Conservation (phyloP, 2,329 filamentous ascomycete species). For the Coniosporium tulheliwenetii region DNA sequence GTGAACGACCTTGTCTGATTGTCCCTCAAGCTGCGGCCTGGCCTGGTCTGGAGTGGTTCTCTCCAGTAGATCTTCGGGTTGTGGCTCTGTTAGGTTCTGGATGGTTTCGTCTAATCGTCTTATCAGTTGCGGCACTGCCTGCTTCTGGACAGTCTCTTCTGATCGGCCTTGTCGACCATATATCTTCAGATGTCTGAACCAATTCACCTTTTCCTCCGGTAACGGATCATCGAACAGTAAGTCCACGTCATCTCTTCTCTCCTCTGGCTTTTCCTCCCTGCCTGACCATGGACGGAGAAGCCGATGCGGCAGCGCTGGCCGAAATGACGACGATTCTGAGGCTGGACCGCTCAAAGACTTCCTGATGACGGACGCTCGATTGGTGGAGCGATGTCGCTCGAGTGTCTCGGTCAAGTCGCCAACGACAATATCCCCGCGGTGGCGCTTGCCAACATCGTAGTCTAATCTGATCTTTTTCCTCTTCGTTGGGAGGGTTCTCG, state of each 20-base stretch:
- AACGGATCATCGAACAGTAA: not conserved
- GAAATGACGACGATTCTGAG: constrained; percentile 5
- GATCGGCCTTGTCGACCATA: too few relatives aligned
- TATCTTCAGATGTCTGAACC: too few relatives aligned
- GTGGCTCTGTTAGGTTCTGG: not conserved
- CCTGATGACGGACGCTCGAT: constrained; percentile 17
- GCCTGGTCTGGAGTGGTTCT: not conserved
- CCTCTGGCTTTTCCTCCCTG: not conserved
- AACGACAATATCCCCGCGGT: too few relatives aligned
- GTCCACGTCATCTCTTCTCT: not conserved
- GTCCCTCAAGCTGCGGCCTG: too few relatives aligned
- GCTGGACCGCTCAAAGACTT: too few relatives aligned
- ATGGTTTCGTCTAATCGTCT: not conserved
- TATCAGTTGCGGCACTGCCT: not conserved
- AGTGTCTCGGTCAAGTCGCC: constrained; percentile 6
- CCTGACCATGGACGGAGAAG: not conserved
- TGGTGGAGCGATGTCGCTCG: constrained; percentile 23
- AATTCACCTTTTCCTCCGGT: not conserved
- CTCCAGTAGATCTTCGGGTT: not conserved
- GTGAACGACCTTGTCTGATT: not conserved
- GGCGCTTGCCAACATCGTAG: too few relatives aligned
- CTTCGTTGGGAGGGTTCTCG: too few relatives aligned
- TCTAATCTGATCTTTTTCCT: too few relatives aligned
- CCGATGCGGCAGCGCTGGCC: not conserved
- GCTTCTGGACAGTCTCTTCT: not conserved